Conservation (phyloP, 805 yeast species). For the Zygosaccharomyces gambellarensis region DNA sequence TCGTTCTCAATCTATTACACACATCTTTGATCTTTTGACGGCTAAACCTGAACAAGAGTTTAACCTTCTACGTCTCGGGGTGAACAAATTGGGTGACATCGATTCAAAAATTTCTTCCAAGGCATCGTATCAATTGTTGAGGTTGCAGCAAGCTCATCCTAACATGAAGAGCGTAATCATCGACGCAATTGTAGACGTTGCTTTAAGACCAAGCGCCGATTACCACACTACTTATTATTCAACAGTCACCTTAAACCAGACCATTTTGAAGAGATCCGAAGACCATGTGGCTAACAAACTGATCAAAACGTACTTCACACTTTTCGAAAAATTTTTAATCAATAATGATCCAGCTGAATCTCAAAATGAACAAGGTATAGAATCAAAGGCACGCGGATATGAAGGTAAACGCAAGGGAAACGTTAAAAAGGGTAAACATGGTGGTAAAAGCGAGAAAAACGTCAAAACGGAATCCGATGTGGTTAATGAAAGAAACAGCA, state of each 20-base stretch:
- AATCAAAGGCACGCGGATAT: constrained; percentile 36
- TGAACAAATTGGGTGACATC: constrained; percentile 88
- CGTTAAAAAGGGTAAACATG: constrained; percentile 78
- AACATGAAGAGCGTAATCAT: constrained; percentile 84
- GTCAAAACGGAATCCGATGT: constrained; percentile 62
- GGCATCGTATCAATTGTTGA: constrained; percentile 73
- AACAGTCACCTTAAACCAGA: constrained; percentile 84
- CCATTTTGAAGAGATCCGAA: constrained; percentile 76
- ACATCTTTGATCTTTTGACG: constrained; percentile 73
- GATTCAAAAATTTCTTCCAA: constrained; percentile 89
- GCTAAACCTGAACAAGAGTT: constrained; percentile 96
- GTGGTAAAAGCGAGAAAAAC: constrained; percentile 70
- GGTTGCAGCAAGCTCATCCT: constrained; percentile 86
- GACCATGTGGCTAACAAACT: constrained; percentile 76
- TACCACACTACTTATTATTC: constrained; percentile 88
- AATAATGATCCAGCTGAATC: constrained; percentile 52
- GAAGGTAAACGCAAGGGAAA: constrained; percentile 68
- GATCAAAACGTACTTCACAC: constrained; percentile 76
- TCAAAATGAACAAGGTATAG: constrained; percentile 36
- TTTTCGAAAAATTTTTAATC: constrained; percentile 77
- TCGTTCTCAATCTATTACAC: constrained; percentile 67
- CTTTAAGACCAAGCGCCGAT: constrained; percentile 70
- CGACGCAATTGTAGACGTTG: constrained; percentile 73
- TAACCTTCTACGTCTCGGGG: constrained; percentile 80
- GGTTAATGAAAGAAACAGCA: constrained; percentile 73